These are phyloP conservation scores for Talaromyces ruber DNA, from an alignment of 495 filamentous ascomycete genomes.

Conservation along the genomic window DNA sequence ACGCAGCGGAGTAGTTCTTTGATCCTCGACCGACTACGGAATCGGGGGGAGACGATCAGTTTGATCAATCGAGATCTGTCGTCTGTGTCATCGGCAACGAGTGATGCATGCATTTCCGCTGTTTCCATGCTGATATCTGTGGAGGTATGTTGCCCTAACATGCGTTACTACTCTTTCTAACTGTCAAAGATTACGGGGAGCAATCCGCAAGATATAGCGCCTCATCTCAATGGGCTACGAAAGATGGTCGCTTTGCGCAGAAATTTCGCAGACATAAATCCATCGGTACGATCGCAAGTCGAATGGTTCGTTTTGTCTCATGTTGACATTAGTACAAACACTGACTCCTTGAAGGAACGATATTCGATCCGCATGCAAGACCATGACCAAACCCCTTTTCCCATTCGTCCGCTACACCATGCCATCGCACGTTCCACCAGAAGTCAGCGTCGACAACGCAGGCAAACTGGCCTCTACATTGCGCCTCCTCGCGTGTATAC, in stretches of 20 bases:
- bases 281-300: slow-evolving; percentile 33
- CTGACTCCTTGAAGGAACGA: slow-evolving; percentile 26
- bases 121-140: slow-evolving; percentile 38
- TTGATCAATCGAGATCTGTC: slow-evolving; percentile 37
- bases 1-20: slow-evolving; percentile 23
- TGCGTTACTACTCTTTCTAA: slow-evolving; percentile 7
- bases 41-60: slow-evolving; percentile 38
- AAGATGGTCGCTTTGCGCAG: slow-evolving; percentile 39
- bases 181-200: slow-evolving; percentile 31
- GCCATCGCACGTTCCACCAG: slow-evolving; percentile 25
- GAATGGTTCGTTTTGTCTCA: slow-evolving; percentile 25
- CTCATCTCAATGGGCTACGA: slow-evolving; percentile 37
- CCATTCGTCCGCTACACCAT: slow-evolving; percentile 32
- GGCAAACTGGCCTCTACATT: slow-evolving; percentile 27
- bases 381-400: slow-evolving; percentile 36
- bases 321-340: background rate
- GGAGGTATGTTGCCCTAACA: slow-evolving; percentile 20
- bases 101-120: slow-evolving; percentile 37
- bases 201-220: slow-evolving; percentile 36
- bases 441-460: slow-evolving; percentile 28
- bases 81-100: slow-evolving; percentile 30
- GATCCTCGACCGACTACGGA: slow-evolving; percentile 35
- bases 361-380: slow-evolving; percentile 38
- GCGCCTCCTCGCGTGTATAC: slow-evolving; percentile 26
- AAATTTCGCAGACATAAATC: slow-evolving; percentile 32